Base-by-base conservation (phyloP, 257 asterid species). In the Cruciata laevipes region DNA sequence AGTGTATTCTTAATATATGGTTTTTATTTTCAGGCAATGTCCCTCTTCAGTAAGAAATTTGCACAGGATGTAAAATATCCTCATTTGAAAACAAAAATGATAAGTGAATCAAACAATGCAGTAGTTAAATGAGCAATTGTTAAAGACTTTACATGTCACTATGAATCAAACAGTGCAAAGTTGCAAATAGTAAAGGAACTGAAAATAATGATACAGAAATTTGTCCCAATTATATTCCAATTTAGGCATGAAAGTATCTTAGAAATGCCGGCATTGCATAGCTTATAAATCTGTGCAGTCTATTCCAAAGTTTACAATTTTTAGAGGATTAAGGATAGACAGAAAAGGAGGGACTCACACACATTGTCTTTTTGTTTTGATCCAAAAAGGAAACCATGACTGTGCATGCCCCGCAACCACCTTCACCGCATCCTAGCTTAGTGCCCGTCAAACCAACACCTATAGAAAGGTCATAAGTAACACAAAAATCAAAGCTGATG, bases 371-470 rank as follows among this genome's bases (percentile, higher is more conserved):
- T 60, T 69, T 70, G 70, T 68, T 86, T 52, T 67, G 94, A 76
- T 93, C 97, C 73, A 83, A 77, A 84, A 80, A 85, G 77, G 99
- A 93, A 70, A 93, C 73, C 99, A 93, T 90, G 66, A 93, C 99
- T 44, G 99, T 93, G 86, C 99, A 93, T 21, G 99, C 99, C 72
- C 99, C 99, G 66, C 99, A 93, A 35, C 99, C 99, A 77, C 99
- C 99, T 84, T 93, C 99, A 47, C 99, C 99, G 47, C 99, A 93
- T 20, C 99, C 99, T 74, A 93, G 95, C 84, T 93, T 93, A 27
- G 99, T 88, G 73, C 99, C 99, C 23, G 99, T 88, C 76, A 93
- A 81, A 73, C 96, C 99, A 32, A 79, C 74, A 73, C 82, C 99
- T 93, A 83, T 11, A 58, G 3, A 27, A 21, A 83, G 83, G 63